These are phyloP conservation scores for Coprinellus micaceus DNA, from an alignment of 768 basidiomycete genomes.

Conservation along the genomic window DNA sequence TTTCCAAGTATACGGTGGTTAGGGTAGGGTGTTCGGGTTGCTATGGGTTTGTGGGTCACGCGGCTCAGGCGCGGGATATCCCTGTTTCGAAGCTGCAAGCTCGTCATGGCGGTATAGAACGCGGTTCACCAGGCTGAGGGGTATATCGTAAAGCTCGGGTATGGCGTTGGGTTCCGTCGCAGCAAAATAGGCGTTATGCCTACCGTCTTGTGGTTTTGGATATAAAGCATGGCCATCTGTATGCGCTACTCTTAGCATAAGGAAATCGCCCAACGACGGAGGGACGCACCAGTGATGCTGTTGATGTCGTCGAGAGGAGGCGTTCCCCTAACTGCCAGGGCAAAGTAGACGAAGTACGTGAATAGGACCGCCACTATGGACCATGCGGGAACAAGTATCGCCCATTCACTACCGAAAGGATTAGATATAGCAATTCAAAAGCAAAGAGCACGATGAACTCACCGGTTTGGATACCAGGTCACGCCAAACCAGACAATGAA, in stretches of 20 bases:
- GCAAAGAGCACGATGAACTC: slow-evolving; percentile 16
- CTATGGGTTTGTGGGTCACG: not conserved
- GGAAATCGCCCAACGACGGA: not conserved
- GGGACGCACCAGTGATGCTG: slow-evolving; percentile 60
- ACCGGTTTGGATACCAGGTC: slow-evolving; percentile 88
- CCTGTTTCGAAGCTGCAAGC: not conserved
- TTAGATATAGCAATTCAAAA: not conserved
- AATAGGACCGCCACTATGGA: slow-evolving; percentile 65
- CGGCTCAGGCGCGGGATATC: too few species aligned
- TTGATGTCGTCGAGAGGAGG: slow-evolving; percentile 65
- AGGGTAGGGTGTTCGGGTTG: not conserved
- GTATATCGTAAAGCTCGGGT: slow-evolving; percentile 77
- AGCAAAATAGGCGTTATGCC: slow-evolving; percentile 46
- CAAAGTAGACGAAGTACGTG: slow-evolving; percentile 74
- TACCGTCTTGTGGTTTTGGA: slow-evolving; percentile 16
- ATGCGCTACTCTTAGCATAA: not conserved
- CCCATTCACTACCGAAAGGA: slow-evolving; percentile 68
- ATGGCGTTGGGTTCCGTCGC: slow-evolving; percentile 44
- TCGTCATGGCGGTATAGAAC: slow-evolving; percentile 46
- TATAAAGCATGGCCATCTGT: slow-evolving; percentile 13
- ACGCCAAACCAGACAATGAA: slow-evolving; percentile 65
- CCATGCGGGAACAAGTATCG: slow-evolving; percentile 77
- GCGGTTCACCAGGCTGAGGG: slow-evolving; percentile 76
- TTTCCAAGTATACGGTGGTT: too few species aligned
- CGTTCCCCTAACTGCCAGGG: slow-evolving; percentile 67